These are phyloP conservation scores for Cladosporium sp. DNA, from an alignment of 2,329 filamentous ascomycete species.

Conservation along the genomic window DNA sequence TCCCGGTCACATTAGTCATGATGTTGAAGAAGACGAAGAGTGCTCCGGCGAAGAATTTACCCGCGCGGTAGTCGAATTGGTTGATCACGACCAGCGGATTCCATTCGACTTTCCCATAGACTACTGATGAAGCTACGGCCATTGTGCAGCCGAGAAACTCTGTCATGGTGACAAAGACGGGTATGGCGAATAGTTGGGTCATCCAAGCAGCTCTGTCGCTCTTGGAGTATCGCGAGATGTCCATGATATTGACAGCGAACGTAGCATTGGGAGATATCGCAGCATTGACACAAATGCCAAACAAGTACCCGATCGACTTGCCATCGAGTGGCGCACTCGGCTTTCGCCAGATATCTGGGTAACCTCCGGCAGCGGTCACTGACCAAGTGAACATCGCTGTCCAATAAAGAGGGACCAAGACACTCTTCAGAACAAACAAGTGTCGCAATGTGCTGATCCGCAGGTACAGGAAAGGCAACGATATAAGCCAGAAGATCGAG, in stretches of 20 bases:
- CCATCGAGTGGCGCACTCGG: slow-evolving; percentile 60
- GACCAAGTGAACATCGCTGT: slow-evolving; percentile 87
- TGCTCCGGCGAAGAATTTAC: slow-evolving; percentile 43
- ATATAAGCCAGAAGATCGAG: slow-evolving; percentile 81
- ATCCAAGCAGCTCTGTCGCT: slow-evolving; percentile 77
- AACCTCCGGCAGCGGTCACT: slow-evolving; percentile 72
- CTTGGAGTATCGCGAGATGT: slow-evolving; percentile 67
- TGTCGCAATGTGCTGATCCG: slow-evolving; percentile 86
- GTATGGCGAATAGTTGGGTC: slow-evolving; percentile 66
- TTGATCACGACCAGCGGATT: slow-evolving; percentile 38
- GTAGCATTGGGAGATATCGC: slow-evolving; percentile 84
- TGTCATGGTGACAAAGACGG: slow-evolving; percentile 59
- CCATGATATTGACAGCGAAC: slow-evolving; percentile 48
- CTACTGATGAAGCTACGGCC: slow-evolving; percentile 46
- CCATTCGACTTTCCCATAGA: slow-evolving; percentile 43
- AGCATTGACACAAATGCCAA: slow-evolving; percentile 83
- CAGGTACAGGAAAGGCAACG: slow-evolving; percentile 82
- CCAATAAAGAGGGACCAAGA: slow-evolving; percentile 76
- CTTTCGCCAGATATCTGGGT: slow-evolving; percentile 80
- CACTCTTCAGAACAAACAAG: slow-evolving; percentile 86
- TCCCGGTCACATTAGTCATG: slow-evolving; percentile 47
- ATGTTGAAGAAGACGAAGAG: slow-evolving; percentile 54
- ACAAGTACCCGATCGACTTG: slow-evolving; percentile 72
- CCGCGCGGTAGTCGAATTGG: slow-evolving; percentile 42
- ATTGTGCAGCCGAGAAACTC: slow-evolving; percentile 65